phyloP scores from a whole-genome alignment of 495 filamentous ascomycete species.

The Apodospora peruviana region DNA sequence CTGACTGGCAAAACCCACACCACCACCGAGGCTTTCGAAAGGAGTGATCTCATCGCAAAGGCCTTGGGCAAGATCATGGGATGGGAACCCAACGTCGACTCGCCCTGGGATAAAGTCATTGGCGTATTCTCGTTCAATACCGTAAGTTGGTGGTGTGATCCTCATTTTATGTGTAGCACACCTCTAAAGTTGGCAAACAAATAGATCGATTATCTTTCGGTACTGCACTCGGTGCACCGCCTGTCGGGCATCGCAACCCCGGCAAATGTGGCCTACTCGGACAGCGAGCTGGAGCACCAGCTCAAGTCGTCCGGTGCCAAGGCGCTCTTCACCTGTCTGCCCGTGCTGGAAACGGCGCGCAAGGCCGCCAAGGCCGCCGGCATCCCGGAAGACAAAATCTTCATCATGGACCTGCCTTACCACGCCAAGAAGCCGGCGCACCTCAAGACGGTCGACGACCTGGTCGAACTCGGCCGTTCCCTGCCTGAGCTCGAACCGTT shows the following conservation, averaged over 20 bases:
- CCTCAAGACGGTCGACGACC: conserved; percentile 65
- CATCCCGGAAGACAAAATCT: conserved; percentile 68
- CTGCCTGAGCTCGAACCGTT: conserved; percentile 59
- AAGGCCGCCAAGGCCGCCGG: conserved; percentile 61
- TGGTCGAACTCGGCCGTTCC: conserved; percentile 59
- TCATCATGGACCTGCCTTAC: conserved; percentile 65
- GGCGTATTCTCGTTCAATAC: conserved; percentile 77
- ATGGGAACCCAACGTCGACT: conserved; percentile 68
- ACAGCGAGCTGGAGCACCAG: conserved; percentile 71
- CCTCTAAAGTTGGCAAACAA: too few species aligned
- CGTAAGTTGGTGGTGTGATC: conserved; percentile 37
- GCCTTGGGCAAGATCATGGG: conserved; percentile 66
- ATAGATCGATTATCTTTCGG: conserved; percentile 74
- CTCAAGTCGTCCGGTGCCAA: conserved; percentile 69
- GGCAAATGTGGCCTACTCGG: conserved; percentile 79
- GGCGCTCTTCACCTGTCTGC: conserved; percentile 72
- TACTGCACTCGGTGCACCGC: conserved; percentile 71
- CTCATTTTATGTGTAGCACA: neutral
- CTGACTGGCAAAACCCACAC: conserved; percentile 69
- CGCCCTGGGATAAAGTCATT: conserved; percentile 82
- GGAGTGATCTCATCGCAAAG: conserved; percentile 65
- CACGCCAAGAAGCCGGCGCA: conserved; percentile 42
- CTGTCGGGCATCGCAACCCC: conserved; percentile 71
- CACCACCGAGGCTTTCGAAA: conserved; percentile 56
- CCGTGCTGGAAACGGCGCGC: conserved; percentile 64